Conservation (phyloP, 768 basidiomycete species). For the Psilocybe azurescens region DNA sequence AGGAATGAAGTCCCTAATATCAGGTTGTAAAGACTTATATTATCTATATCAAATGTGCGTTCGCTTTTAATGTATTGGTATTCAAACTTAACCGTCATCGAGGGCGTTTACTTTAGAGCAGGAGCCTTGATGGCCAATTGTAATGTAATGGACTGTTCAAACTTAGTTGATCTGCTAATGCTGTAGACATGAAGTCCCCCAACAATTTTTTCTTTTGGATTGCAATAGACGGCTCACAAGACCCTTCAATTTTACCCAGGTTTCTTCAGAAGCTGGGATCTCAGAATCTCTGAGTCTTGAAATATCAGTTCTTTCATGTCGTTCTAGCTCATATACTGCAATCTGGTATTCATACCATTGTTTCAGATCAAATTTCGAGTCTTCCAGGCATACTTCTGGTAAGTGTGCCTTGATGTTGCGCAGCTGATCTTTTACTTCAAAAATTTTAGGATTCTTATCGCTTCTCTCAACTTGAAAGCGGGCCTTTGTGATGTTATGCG, state of each 20-base stretch:
- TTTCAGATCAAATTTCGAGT: neutral
- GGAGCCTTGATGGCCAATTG: slow-evolving; percentile 51
- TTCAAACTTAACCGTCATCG: slow-evolving; percentile 25
- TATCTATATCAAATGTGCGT: slow-evolving; percentile 39
- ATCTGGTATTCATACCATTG: slow-evolving; percentile 5
- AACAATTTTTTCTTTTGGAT: slow-evolving; percentile 4
- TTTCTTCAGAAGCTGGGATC: neutral
- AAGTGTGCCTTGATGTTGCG: neutral
- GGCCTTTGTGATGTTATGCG: neutral
- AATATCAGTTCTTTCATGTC: neutral
- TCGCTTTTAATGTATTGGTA: slow-evolving; percentile 38
- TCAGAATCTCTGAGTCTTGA: too few species aligned
- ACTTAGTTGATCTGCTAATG: slow-evolving; percentile 40
- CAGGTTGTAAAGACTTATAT: slow-evolving; percentile 42
- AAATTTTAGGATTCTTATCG: neutral
- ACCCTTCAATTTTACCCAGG: neutral
- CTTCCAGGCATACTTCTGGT: neutral
- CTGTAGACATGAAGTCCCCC: slow-evolving; percentile 45
- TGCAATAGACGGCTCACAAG: neutral
- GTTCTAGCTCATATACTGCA: neutral
- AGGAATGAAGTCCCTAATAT: slow-evolving; percentile 40
- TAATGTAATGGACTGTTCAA: slow-evolving; percentile 36
- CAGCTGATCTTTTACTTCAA: neutral
- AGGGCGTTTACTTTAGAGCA: slow-evolving; percentile 39
- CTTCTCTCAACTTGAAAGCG: neutral